Evolutionary conservation across 225 moss, liverwort and hornwort species (phyloP).

Genomic region (Physcomitrellopsis africana): DNA sequence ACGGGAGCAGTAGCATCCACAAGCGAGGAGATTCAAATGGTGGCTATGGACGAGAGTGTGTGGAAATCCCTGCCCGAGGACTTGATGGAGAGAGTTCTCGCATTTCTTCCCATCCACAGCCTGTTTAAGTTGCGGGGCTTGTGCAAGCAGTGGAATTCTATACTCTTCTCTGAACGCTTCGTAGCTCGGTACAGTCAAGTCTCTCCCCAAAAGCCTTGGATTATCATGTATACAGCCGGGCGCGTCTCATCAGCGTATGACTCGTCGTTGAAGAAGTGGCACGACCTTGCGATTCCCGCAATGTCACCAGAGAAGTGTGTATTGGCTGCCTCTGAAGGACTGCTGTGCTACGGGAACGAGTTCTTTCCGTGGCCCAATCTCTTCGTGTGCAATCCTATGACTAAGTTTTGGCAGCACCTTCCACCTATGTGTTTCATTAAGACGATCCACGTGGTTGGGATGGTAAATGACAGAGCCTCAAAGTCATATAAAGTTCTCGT

Average conservation of each 20-base stretch:
- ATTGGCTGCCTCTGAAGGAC: slow-evolving; percentile 67
- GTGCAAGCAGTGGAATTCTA: slow-evolving; percentile 67
- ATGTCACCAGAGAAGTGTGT: slow-evolving; percentile 74
- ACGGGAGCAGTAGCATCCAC: slow-evolving; percentile 66
- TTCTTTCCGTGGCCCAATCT: slow-evolving; percentile 85
- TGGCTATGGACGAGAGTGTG: slow-evolving; percentile 55
- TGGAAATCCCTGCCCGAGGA: slow-evolving; percentile 74
- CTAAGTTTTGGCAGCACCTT: slow-evolving; percentile 75
- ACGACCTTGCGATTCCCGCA: slow-evolving; percentile 70
- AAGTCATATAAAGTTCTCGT: slow-evolving; percentile 73
- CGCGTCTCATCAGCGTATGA: slow-evolving; percentile 65
- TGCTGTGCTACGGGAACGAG: slow-evolving; percentile 80
- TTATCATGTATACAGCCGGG: slow-evolving; percentile 76
- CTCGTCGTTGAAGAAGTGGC: slow-evolving; percentile 68
- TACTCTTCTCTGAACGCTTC: slow-evolving; percentile 59
- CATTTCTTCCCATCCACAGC: slow-evolving; percentile 72
- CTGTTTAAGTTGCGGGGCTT: slow-evolving; percentile 68
- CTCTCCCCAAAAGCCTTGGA: slow-evolving; percentile 80
- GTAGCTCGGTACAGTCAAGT: slow-evolving; percentile 45
- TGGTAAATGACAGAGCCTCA: slow-evolving; percentile 58
- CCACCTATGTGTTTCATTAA: slow-evolving; percentile 82
- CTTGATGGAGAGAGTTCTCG: slow-evolving; percentile 68
- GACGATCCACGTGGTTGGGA: slow-evolving; percentile 83
- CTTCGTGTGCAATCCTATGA: slow-evolving; percentile 81
- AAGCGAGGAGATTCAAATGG: slow-evolving; percentile 50